Evolutionary conservation across 441 rosid genomes (phyloP), one percentile per base, ranked within the genome.

Genomic region (Populus tomentosa): DNA sequence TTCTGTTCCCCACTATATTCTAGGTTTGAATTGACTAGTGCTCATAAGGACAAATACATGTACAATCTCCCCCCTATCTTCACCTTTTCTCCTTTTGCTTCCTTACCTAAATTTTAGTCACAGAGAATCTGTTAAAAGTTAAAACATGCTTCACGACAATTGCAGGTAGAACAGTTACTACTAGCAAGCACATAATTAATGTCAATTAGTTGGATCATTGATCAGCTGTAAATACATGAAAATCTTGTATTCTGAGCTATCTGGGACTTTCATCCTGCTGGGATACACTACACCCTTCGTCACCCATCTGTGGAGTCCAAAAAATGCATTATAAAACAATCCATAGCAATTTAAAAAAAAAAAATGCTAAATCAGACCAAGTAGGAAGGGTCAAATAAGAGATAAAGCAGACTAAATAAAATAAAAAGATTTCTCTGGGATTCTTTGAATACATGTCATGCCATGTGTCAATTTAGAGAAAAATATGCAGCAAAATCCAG

Each of bases 261-360:
- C n/a, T 67, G 5, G n/a, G 33, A 26, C 46, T 56, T 72, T 72
- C 77, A 71, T 72, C 75, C 69, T 69, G 35, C 62, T 23, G 59
- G 4, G 56, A 67, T 18, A 28, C 65, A 42, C 62, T 32, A 20
- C 24, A 7, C 24, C 21, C 26, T 20, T 18, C 65, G 7, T 61
- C 65, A 56, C 30, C 42, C 68, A 70, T 72, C 89, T 86, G 80
- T 73, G 38, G 35, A 73, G 26, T 42, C 50, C 18, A 56, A 7
- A 26, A 14, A 26, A 26, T 14, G 18, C 14, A 77, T 36, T 5
- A 64, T 16, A 8, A 50, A 63, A 40, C 10, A 67, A 38, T 67
- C 21, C 63, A 42, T 36, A 69, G 20, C 65, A 74, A 68, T 28
- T 67, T 71, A 7, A 10, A 2, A 3, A 3, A 7, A 8, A 38